A percentile compares a stretch with the other conserved stretches of the same genome.
Conservation (phyloP, 495 filamentous ascomycete genomes). For the Oidiodendron maius region DNA sequence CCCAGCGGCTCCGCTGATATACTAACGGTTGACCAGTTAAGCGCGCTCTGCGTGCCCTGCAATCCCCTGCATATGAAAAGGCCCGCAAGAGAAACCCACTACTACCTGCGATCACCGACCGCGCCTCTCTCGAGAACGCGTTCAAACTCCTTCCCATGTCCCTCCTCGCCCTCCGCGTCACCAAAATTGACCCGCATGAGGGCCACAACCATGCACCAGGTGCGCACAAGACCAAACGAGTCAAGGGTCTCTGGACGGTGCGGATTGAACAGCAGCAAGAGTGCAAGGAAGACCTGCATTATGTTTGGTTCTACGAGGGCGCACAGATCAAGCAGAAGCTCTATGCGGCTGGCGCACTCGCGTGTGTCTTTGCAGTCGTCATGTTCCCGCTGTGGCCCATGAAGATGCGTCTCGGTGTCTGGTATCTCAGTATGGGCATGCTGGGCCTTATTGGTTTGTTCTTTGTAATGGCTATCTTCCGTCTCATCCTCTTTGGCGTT, state of each 20-base stretch:
- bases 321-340: constrained; percentile 88
- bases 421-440: constrained; percentile 96
- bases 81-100: constrained; percentile 83
- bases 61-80: constrained; percentile 82
- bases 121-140: constrained; percentile 77
- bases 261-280: constrained; percentile 97
- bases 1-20: background rate
- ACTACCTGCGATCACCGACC: constrained; percentile 82
- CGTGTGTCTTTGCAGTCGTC: constrained; percentile 77
- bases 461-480: constrained; percentile 96
- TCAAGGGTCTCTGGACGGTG: constrained; percentile 96
- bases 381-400: constrained; percentile 97
- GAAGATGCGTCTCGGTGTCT: constrained; percentile 84
- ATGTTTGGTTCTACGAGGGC: constrained; percentile 95
- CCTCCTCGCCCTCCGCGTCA: constrained; percentile 87
- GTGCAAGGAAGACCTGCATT: constrained; percentile 82
- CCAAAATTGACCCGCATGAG: constrained; percentile 69
- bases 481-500: constrained; percentile 88
- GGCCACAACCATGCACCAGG: constrained; percentile 66
- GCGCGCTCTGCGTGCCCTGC: constrained; percentile 87
- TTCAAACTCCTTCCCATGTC: constrained; percentile 96
- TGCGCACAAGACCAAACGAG: constrained; percentile 73
- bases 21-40: constrained; percentile 58
- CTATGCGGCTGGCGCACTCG: constrained; percentile 76
- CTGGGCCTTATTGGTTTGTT: constrained; percentile 87